Evolutionary conservation across 2,329 filamentous ascomycete genomes (phyloP), one percentile per base, ranked within the genome.

Genomic region (Bretziella fagacearum): DNA sequence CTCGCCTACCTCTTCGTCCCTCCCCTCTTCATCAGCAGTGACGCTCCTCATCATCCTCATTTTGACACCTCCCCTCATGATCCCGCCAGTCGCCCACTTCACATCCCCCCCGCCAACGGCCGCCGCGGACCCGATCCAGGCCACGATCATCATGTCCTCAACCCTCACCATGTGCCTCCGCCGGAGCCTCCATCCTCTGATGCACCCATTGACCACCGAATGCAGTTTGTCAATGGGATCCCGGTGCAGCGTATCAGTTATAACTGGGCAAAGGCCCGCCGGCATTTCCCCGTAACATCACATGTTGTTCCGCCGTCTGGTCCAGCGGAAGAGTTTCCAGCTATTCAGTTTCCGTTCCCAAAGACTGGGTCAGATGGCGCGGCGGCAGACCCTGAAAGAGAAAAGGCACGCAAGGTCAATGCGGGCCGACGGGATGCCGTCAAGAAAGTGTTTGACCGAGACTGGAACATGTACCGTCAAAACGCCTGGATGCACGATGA

Each of bases 401-500:
- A 23, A 3, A 33, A 45, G 27, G 37, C 22, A 15, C 50, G 30
- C 20, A 40, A 25, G 27, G 23, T 37, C 27, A 51, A 46, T 29
- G 29, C 15, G 20, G 29, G 47, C 58, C 39, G 66, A 65, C 20
- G 57, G 56, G 20, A 48, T 32, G 60, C 65, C 0, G 64, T 72
- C 23, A 65, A 64, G 35, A 56, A 55, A 1, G 60, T 62, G 0
- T 71, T 72, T 20, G 49, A 60, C 23, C 63, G 63, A 48, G 63
- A 62, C 52, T 70, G 71, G 66, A 58, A 63, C 10, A 64, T 68
- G 23, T 77, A 77, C 56, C 69, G 65, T 51, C 56, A 63, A 37
- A 56, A 66, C 44, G 71, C 71, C 1, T 74, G 70, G 70, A 56
- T 67, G 40, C 59, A 63, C 13, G 71, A 75, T 51, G 71, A 74